phyloP scores from a whole-genome alignment of 1,139 yeast genomes.

The Hemisphaericaspora xylanilytica region DNA sequence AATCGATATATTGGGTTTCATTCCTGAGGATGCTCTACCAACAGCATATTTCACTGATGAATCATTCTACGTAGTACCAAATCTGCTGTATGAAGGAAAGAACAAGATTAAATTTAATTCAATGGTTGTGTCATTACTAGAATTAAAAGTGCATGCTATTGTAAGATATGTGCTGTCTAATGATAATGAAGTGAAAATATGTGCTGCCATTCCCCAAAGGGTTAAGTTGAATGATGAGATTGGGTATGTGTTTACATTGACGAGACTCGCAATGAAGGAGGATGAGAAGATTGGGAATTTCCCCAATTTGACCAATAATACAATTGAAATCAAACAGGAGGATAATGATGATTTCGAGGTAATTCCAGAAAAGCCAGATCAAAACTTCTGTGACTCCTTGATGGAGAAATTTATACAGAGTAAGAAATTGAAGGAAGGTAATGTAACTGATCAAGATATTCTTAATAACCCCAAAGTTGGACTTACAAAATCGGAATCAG shows the following conservation, averaged over 20 bases:
- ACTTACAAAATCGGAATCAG: slow-evolving; percentile 8
- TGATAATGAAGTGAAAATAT: slow-evolving; percentile 52
- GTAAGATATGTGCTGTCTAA: slow-evolving; percentile 59
- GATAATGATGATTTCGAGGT: slow-evolving; percentile 4
- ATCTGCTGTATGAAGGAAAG: slow-evolving; percentile 26
- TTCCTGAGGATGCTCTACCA: slow-evolving; percentile 46
- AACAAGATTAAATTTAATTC: slow-evolving; percentile 51
- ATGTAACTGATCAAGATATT: slow-evolving; percentile 7
- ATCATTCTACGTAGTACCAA: slow-evolving; percentile 55
- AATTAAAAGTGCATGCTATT: slow-evolving; percentile 49
- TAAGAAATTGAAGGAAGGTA: slow-evolving; percentile 6
- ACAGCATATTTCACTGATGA: slow-evolving; percentile 60
- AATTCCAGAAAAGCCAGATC: slow-evolving; percentile 2
- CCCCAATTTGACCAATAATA: slow-evolving; percentile 42
- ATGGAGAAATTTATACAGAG: slow-evolving; percentile 13
- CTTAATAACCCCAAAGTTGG: slow-evolving; percentile 11
- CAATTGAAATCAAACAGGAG: slow-evolving; percentile 6
- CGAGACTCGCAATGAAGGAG: slow-evolving; percentile 71
- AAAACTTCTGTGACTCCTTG: slow-evolving; percentile 6
- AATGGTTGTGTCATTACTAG: slow-evolving; percentile 53
- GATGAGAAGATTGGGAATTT: slow-evolving; percentile 69
- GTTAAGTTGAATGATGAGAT: slow-evolving; percentile 13
- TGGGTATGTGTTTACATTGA: slow-evolving; percentile 33
- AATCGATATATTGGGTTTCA: slow-evolving; percentile 65
- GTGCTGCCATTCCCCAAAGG: slow-evolving; percentile 53